These are phyloP conservation scores for Scytalidium lignicola DNA, from an alignment of 2,329 filamentous ascomycete genomes.

Conservation along the genomic window DNA sequence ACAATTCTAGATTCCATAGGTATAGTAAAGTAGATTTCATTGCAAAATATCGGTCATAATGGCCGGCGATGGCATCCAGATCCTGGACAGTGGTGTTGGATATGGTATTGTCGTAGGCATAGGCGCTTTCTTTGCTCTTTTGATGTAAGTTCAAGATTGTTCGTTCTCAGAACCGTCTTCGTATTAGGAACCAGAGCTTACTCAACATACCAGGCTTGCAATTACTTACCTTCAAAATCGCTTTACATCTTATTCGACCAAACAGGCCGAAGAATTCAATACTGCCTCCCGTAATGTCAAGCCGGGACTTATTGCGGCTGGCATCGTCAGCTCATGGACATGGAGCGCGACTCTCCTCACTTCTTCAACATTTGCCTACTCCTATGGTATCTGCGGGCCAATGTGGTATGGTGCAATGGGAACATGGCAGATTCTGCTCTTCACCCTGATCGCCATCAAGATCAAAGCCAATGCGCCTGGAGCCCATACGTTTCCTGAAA, in stretches of 20 bases:
- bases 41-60: background rate
- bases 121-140: constrained; percentile 36
- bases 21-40: background rate
- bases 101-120: constrained; percentile 47
- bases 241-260: constrained; percentile 33
- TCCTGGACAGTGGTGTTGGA: constrained; percentile 33
- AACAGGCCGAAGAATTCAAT: constrained; percentile 32
- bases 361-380: constrained; percentile 36
- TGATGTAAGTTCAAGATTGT: constrained; percentile 29
- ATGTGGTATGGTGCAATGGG: constrained; percentile 39
- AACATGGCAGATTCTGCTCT: constrained; percentile 35
- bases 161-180: background rate
- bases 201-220: constrained; percentile 19
- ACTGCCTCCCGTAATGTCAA: constrained; percentile 13
- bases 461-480: constrained; percentile 35
- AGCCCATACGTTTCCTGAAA: constrained; percentile 38
- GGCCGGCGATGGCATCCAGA: constrained; percentile 13
- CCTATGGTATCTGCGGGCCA: constrained; percentile 35
- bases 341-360: constrained; percentile 41
- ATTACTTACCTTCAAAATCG: constrained; percentile 37
- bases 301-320: constrained; percentile 14
- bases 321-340: constrained; percentile 41
- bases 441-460: constrained; percentile 36
- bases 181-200: background rate
- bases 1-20: background rate